A percentile compares a stretch with the other conserved stretches of the same genome.
These are phyloP conservation scores for Yamadazyma tumulicola DNA, from an alignment of 805 yeast genomes.

Conservation along the genomic window DNA sequence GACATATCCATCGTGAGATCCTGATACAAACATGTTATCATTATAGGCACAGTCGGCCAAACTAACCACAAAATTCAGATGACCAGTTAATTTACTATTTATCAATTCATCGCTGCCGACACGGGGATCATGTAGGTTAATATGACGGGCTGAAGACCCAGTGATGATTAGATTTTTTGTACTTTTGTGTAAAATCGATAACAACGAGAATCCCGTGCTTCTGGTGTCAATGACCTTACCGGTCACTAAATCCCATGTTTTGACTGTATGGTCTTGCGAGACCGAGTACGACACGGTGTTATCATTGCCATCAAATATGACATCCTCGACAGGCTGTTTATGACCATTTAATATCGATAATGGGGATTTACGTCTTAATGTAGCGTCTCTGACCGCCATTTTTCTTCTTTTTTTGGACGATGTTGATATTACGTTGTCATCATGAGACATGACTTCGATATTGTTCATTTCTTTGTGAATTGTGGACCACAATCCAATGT, in stretches of 20 bases:
- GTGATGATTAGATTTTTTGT: conserved; percentile 71
- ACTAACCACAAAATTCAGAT: conserved; percentile 83
- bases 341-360: conserved; percentile 78
- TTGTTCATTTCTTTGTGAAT: conserved; percentile 76
- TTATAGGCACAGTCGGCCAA: conserved; percentile 72
- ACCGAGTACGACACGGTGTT: conserved; percentile 86
- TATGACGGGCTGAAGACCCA: conserved; percentile 98
- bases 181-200: conserved; percentile 69
- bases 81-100: conserved; percentile 70
- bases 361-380: conserved; percentile 79
- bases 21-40: conserved; percentile 80
- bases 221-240: conserved; percentile 82
- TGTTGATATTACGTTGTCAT: conserved; percentile 55
- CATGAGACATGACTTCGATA: conserved; percentile 43
- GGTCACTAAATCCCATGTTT: conserved; percentile 95
- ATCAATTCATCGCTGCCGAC: conserved; percentile 58
- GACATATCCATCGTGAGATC: conserved; percentile 94
- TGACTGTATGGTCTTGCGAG: conserved; percentile 91
- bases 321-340: conserved; percentile 81
- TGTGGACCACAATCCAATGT: conserved; percentile 87
- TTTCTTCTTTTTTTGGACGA: conserved; percentile 87
- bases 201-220: conserved; percentile 78
- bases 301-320: conserved; percentile 70
- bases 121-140: conserved; percentile 90
- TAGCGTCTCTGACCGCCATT: conserved; percentile 71